Evolutionary conservation across 495 filamentous ascomycete genomes (phyloP).

Genomic region (Tuber borchii): DNA sequence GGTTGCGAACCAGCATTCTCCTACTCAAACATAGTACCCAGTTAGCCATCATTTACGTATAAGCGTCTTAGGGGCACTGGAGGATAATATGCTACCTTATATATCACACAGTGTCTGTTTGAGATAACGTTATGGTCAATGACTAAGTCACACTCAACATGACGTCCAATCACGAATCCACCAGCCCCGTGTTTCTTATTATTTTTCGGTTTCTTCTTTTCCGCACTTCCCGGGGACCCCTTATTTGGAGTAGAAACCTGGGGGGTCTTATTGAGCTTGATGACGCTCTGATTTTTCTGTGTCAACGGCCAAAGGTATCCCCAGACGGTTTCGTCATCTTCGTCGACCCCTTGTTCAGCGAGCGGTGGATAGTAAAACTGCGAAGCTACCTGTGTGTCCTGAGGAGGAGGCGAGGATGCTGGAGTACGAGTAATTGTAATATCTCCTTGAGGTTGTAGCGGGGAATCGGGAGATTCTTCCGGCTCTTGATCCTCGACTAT

Average conservation of each 20-base stretch:
- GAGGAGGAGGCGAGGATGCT: constrained; percentile 50
- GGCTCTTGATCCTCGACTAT: neutral
- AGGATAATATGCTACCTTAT: constrained; percentile 47
- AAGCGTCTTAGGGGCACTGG: neutral
- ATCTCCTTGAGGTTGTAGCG: neutral
- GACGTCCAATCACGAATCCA: constrained; percentile 88
- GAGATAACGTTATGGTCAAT: constrained; percentile 80
- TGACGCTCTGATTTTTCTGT: constrained; percentile 60
- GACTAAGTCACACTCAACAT: constrained; percentile 85
- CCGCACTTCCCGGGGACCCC: constrained; percentile 33
- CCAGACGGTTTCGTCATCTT: constrained; percentile 81
- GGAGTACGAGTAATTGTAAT: constrained; percentile 44
- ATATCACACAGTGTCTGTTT: constrained; percentile 88
- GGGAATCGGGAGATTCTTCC: neutral
- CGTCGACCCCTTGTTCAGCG: constrained; percentile 67
- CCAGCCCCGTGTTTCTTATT: constrained; percentile 54
- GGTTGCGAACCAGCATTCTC: constrained; percentile 76
- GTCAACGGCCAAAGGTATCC: constrained; percentile 84
- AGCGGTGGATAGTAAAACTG: constrained; percentile 69
- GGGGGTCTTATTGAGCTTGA: constrained; percentile 51
- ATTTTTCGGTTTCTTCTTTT: constrained; percentile 46
- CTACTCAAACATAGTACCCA: neutral
- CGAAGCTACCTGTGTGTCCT: constrained; percentile 60
- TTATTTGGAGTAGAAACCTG: constrained; percentile 16
- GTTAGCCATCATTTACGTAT: neutral